A percentile compares a stretch with the other conserved stretches of the same genome.
phyloP scores from a whole-genome alignment of 2,329 filamentous ascomycete species.

The Colletotrichum spaethianum region DNA sequence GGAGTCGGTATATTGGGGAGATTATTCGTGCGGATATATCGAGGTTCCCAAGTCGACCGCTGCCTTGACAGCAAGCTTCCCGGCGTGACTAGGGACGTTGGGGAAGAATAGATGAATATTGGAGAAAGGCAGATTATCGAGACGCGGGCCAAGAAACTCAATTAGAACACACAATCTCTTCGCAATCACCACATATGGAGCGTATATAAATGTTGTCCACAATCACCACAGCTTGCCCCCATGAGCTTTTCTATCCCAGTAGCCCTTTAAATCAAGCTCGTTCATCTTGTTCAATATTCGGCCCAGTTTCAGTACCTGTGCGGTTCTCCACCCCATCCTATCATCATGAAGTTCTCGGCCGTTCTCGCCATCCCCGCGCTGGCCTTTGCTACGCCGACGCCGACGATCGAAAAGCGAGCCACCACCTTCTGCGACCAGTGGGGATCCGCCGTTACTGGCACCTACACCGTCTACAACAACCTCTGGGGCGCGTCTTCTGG shows the following conservation, averaged over 20 bases:
- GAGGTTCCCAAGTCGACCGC: neutral
- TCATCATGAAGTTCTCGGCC: slow-evolving; percentile 41
- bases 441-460: slow-evolving; percentile 42
- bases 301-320: neutral
- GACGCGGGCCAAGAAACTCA: neutral
- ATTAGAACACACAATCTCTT: neutral
- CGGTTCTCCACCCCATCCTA: no score
- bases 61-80: no score
- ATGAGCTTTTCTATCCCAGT: neutral
- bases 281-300: neutral
- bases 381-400: slow-evolving; percentile 36
- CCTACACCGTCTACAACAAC: slow-evolving; percentile 56
- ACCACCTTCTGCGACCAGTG: slow-evolving; percentile 46
- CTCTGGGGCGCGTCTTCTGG: slow-evolving; percentile 55
- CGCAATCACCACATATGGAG: neutral
- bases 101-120: neutral
- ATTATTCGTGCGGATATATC: slow-evolving; percentile 18
- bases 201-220: neutral
- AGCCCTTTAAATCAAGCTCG: no score
- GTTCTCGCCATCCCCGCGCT: slow-evolving; percentile 38
- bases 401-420: slow-evolving; percentile 42
- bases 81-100: no score
- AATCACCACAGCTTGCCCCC: no score
- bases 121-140: neutral
- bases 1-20: neutral